Evolutionary conservation across 352 stramenopile genomes (phyloP).

Genomic region (Phytophthora hybrid): DNA sequence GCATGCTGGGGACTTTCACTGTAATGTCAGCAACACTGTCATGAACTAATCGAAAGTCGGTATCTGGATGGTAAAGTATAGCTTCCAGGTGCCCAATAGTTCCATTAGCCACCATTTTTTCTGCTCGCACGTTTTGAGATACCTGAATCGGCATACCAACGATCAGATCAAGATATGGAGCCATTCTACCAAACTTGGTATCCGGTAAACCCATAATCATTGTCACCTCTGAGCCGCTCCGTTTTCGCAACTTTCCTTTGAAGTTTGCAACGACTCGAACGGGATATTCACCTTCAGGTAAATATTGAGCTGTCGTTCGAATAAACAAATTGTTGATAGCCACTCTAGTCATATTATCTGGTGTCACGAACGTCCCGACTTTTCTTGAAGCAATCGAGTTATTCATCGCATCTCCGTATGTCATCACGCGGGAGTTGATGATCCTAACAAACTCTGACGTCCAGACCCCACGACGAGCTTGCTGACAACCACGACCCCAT

Average conservation of each 20-base stretch:
- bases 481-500: conserved; percentile 2
- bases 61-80: conserved; percentile 9
- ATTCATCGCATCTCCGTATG: too few relatives aligned
- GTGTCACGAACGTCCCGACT: too few relatives aligned
- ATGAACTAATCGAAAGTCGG: conserved; percentile 6
- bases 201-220: not conserved
- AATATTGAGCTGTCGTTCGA: too few relatives aligned
- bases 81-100: conserved; percentile 5
- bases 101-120: conserved; percentile 16
- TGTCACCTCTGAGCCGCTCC: too few relatives aligned
- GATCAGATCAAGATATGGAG: conserved; percentile 1
- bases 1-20: not conserved
- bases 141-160: conserved; percentile 1
- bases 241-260: too few relatives aligned
- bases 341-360: too few relatives aligned
- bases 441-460: not conserved
- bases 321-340: too few relatives aligned
- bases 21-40: conserved; percentile 9
- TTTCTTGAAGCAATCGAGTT: too few relatives aligned
- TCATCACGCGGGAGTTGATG: conserved; percentile 5
- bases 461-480: conserved; percentile 5
- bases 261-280: too few relatives aligned
- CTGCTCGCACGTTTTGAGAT: conserved; percentile 3
- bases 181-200: conserved; percentile 18
- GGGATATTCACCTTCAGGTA: too few relatives aligned